Evolutionary conservation across 768 basidiomycete genomes (phyloP), one percentile per base, ranked within the genome.

Genomic region (Mycena capillaripes): DNA sequence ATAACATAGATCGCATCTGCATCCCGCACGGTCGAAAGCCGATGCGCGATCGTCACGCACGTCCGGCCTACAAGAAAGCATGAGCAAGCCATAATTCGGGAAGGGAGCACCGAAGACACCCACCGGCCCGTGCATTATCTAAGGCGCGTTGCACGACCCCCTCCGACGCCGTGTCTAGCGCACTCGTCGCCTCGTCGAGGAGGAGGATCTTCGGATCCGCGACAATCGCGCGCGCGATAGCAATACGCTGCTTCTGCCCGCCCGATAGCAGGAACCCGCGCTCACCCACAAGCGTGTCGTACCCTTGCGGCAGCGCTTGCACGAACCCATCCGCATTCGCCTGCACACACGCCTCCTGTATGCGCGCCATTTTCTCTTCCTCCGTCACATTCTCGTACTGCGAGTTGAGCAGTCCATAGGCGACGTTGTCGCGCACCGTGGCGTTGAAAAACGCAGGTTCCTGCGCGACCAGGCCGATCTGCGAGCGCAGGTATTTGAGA

Each of bases 101-200:
- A 46, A 17, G 17, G 5, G 16, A 19, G 9, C 1, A 1, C 17
- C 25, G 5, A n/a, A 27, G 5, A 27, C 21, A 67, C 71, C 4
- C 17, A 73, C 72, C 72, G 0, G 57, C 55, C 3, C 73, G 55
- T 7, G 95, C 95, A 80, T 95, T 95, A 79, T 97, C 95, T 56
- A 97, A 80, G n/a, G 95, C 96, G 78, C 96, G 92, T 81, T 97
- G 96, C 1, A 97, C 95, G 67, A 96, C 86, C 66, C 94, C 95
- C 79, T 93, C 91, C 2, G 93, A 93, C 74, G 93, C 93, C 0
- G 95, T 95, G 81, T 97, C 95, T 11, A 97, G 86, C 52, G 95
- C 95, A 72, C 90, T 91, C 3, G 95, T 97, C 23, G 94, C 95
- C 75, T 97, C 95, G 70, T 97, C 95, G 53, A 97, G 88, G 19